Evolutionary conservation across 768 basidiomycete genomes (phyloP), one percentile per base, ranked within the genome.

Genomic region (Exidia glandulosa): DNA sequence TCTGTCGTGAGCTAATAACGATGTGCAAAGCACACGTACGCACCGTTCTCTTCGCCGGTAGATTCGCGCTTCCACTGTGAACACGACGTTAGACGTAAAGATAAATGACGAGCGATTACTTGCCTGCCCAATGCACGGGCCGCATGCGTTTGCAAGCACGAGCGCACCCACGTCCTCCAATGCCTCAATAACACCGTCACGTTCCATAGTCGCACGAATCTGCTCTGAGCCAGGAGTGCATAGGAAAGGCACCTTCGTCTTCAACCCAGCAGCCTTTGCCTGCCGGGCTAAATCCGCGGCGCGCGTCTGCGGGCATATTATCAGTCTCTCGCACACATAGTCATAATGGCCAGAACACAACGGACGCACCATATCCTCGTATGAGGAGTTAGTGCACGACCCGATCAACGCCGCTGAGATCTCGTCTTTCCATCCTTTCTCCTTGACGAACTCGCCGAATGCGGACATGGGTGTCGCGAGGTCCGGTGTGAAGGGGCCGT

Each of bases 341-440:
- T 34, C 41, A 58, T 25, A 34, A 59, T 57, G 45, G 32, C 30
- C 2, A 6, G 57, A 10, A 36, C 48, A 34, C 32, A 59, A 45
- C 60, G 29, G 12, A 62, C 71, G 27, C 62, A 90, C 90, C 91
- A 94, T 87, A 68, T 94, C 91, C 70, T 95, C 91, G 69, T 98
- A 99, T 4, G 94, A 96, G 61, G 94, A 96, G 72, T 99, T 99
- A 32, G 96, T 99, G 72, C 96, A 99, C n/a, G 93, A 96, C 27
- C 96, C 96, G 67, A 99, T 99, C 30, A 99, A 79, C 56, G 80
- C 84, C 27, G 94, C 95, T 12, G 93, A 88, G 57, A 98, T 76
- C 70, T 91, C 87, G 67, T 94, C 90, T 71, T 92, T 93, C 92
- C 94, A 98, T 12, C 88, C 88, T 71, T 92, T 88, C 63, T 86